Conservation (phyloP, 257 asterid species). For the Eucommia ulmoides region DNA sequence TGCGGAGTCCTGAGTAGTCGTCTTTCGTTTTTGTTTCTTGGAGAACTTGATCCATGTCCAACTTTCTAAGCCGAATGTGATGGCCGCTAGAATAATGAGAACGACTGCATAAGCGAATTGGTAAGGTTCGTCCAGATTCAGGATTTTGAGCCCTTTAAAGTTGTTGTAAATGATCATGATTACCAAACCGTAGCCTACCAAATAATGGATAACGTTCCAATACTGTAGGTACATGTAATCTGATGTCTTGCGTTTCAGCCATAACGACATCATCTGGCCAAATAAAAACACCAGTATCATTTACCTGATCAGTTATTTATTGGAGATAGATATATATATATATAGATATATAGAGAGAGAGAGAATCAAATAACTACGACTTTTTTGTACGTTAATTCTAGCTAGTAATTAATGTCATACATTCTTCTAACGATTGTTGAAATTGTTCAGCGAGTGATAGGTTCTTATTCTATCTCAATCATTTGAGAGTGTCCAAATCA, state of each 20-base stretch:
- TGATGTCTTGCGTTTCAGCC: slow-evolving; percentile 19
- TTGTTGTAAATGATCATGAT: slow-evolving; percentile 28
- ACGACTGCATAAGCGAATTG: slow-evolving; percentile 30
- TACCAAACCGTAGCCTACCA: slow-evolving; percentile 34
- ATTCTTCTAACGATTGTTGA: too few species aligned
- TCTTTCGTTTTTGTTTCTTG: background rate
- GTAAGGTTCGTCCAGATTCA: slow-evolving; percentile 20
- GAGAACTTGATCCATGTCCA: slow-evolving; percentile 21
- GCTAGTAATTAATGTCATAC: too few species aligned
- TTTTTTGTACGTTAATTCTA: too few species aligned
- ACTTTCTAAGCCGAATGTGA: slow-evolving; percentile 22
- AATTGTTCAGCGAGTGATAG: too few species aligned
- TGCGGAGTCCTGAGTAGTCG: too few species aligned
- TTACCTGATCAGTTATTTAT: too few species aligned
- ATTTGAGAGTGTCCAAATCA: too few species aligned
- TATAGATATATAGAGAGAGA: too few species aligned
- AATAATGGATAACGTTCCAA: slow-evolving; percentile 57
- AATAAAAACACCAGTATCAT: too few species aligned
- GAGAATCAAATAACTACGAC: too few species aligned
- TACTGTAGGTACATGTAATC: slow-evolving; percentile 13
- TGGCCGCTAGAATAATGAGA: slow-evolving; percentile 18
- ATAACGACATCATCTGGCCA: slow-evolving; percentile 38
- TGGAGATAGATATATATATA: too few species aligned
- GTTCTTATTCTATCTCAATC: too few species aligned
- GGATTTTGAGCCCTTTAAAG: slow-evolving; percentile 31